Percentiles rank a stretch among this genome's conserved stretches.
Conservation (phyloP, 192 early-diverging fungal genomes). For the Hyaloraphidium curvatum region DNA sequence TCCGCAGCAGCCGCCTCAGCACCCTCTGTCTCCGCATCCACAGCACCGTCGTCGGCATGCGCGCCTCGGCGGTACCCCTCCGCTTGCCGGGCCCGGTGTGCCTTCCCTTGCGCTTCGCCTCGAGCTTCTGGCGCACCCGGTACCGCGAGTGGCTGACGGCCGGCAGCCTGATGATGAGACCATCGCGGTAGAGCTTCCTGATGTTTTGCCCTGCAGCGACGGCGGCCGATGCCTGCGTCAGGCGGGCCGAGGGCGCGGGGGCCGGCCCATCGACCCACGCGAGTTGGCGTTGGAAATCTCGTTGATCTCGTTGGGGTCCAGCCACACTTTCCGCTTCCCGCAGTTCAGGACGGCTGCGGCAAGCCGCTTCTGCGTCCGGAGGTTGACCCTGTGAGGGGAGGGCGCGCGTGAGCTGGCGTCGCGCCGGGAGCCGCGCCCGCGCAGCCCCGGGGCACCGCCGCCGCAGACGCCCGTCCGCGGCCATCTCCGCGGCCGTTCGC, state of each 20-base stretch:
- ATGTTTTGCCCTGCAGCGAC: conserved; percentile 67
- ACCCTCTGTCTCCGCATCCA: conserved; percentile 99
- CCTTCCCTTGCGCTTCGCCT: conserved; percentile 91
- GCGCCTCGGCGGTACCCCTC: conserved; percentile 85
- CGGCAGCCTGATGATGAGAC: conserved; percentile 90
- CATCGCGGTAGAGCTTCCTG: conserved; percentile 93
- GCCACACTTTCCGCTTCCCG: conserved; percentile 96
- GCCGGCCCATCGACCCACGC: too few relatives aligned
- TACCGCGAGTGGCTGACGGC: conserved; percentile 70
- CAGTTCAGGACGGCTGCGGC: conserved; percentile 93
- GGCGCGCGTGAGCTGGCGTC: neutral
- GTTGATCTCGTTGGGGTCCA: conserved; percentile 89
- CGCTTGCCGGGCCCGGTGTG: conserved; percentile 73
- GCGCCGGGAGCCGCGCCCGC: too few relatives aligned
- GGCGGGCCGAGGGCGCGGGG: too few relatives aligned
- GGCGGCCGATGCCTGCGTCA: too few relatives aligned
- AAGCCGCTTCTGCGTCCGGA: conserved; percentile 77
- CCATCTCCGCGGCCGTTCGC: too few relatives aligned
- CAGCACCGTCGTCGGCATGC: conserved; percentile 85
- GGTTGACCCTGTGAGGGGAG: conserved; percentile 21
- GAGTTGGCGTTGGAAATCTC: conserved; percentile 97
- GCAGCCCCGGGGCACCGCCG: too few relatives aligned
- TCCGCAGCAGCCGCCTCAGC: conserved; percentile 79
- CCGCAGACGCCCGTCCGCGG: too few relatives aligned
- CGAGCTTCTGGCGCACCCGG: conserved; percentile 76